Base-by-base conservation (phyloP, 2,329 filamentous ascomycete genomes). In the Pseudogymnoascus sp. region DNA sequence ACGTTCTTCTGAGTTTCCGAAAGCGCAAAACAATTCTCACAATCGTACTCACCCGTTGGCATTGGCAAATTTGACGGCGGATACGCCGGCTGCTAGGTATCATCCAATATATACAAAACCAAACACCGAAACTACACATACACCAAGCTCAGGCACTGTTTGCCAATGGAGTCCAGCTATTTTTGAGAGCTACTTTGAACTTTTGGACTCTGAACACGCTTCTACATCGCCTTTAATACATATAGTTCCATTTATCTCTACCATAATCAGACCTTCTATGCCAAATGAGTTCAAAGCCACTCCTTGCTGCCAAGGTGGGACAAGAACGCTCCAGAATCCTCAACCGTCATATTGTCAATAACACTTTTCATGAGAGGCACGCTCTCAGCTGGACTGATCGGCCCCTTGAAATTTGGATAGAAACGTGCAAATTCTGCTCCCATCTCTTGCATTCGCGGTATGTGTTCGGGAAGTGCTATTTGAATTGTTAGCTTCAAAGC, bases 281-380 rank as follows among this genome's bases (percentile, higher is more conserved):
- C n/a, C n/a, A 18, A 18, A 30, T 14, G 4, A 25, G 1, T 54
- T 54, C 47, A 54, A 54, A 67, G 47, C 65, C 65, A 67, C 9
- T 62, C 11, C 54, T 64, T 66, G 58, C 63, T 61, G 3, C 65
- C 63, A 25, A 39, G 34, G 18, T 67, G 64, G 43, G 60, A 63
- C 54, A 68, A 16, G 37, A 67, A 67, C 8, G 38, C 22, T 6
- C 66, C 65, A 37, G 39, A 64, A 8, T 66, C 22, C 14, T 63
- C 65, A 39, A 65, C 59, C 6, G 54, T 65, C 22, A 65, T 20
- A 41, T 60, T 39, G 5, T 67, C 64, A 58, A 67, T 67, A 12
- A 65, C 63, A 11, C 65, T 65, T 43, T 47, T 64, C 58, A 64
- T 61, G 43, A 59, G n/a, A 14, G 25, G 11, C 8, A 67, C 62